Percentiles rank a stretch among this genome's conserved stretches.
Evolutionary conservation across 495 filamentous ascomycete species (phyloP).

Genomic region (Xylaria telfairii): DNA sequence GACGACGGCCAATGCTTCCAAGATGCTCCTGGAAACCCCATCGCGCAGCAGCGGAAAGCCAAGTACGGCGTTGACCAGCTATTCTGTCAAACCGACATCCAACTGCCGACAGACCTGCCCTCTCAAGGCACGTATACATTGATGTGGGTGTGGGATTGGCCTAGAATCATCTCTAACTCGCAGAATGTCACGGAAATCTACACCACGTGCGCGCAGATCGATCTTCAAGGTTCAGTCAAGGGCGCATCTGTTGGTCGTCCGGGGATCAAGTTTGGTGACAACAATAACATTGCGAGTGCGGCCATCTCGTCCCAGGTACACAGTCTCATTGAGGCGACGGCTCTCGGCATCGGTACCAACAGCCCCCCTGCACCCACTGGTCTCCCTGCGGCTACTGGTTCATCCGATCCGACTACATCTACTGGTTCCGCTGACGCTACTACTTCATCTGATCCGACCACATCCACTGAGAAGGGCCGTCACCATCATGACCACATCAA

Average conservation of each 20-base stretch:
- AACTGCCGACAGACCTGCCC: slow-evolving; percentile 63
- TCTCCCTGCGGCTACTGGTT: slow-evolving; percentile 5
- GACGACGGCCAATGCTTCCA: slow-evolving; percentile 90
- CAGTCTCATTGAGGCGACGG: slow-evolving; percentile 44
- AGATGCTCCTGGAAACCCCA: slow-evolving; percentile 54
- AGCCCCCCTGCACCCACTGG: slow-evolving; percentile 28
- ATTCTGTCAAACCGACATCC: slow-evolving; percentile 79
- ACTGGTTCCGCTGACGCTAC: slow-evolving; percentile 13
- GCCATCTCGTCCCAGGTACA: slow-evolving; percentile 46
- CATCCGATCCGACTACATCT: slow-evolving; percentile 15
- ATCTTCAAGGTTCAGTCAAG: slow-evolving; percentile 51
- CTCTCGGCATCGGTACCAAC: slow-evolving; percentile 36
- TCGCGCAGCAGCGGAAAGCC: slow-evolving; percentile 60
- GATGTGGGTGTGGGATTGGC: slow-evolving; percentile 97
- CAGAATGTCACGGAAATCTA: slow-evolving; percentile 68
- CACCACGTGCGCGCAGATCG: slow-evolving; percentile 81
- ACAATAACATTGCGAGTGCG: slow-evolving; percentile 31
- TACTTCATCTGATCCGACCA: neutral
- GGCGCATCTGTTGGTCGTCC: slow-evolving; percentile 19
- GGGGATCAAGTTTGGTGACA: slow-evolving; percentile 36
- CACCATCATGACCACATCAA: slow-evolving; percentile 25
- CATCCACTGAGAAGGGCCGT: slow-evolving; percentile 21
- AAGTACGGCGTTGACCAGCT: slow-evolving; percentile 58
- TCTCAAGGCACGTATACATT: slow-evolving; percentile 67
- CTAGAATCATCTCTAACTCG: slow-evolving; percentile 53